A percentile compares a stretch with the other conserved stretches of the same genome.
These are phyloP conservation scores for Borealophlyctis nickersoniae DNA, from an alignment of 192 early-diverging fungal genomes.

Conservation along the genomic window DNA sequence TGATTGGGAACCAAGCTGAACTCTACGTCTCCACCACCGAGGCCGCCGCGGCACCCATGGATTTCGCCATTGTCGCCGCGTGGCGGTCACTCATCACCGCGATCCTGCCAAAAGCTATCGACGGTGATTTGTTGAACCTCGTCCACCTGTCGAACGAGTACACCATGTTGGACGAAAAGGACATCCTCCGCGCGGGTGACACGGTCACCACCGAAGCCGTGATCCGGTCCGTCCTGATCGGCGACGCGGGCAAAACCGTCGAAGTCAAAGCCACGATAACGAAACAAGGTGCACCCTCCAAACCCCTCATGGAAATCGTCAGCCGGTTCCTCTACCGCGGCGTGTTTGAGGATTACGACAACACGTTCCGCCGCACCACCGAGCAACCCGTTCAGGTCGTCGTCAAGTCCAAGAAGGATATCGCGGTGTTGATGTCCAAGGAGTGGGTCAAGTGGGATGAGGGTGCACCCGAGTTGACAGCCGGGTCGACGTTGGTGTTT, in stretches of 20 bases:
- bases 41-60: conserved; percentile 68
- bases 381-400: conserved; percentile 77
- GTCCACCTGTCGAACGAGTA: conserved; percentile 95
- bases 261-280: conserved; percentile 59
- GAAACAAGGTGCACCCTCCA: conserved; percentile 47
- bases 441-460: conserved; percentile 79
- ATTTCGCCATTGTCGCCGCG: conserved; percentile 91
- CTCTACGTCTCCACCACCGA: conserved; percentile 29
- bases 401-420: conserved; percentile 74
- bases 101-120: conserved; percentile 88
- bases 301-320: conserved; percentile 82
- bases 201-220: conserved; percentile 77
- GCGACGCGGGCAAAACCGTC: conserved; percentile 87
- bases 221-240: conserved; percentile 83
- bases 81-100: conserved; percentile 89
- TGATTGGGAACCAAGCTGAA: conserved; percentile 70
- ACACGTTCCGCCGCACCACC: conserved; percentile 78
- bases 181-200: conserved; percentile 76
- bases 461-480: conserved; percentile 58
- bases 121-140: conserved; percentile 86
- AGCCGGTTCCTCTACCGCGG: conserved; percentile 93
- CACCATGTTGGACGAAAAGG: conserved; percentile 72
- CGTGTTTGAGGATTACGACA: conserved; percentile 78
- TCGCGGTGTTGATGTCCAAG: conserved; percentile 87
- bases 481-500: conserved; percentile 68